These are phyloP conservation scores for Sugiyamaella chiloensis DNA, from an alignment of 805 yeast species.

Conservation along the genomic window DNA sequence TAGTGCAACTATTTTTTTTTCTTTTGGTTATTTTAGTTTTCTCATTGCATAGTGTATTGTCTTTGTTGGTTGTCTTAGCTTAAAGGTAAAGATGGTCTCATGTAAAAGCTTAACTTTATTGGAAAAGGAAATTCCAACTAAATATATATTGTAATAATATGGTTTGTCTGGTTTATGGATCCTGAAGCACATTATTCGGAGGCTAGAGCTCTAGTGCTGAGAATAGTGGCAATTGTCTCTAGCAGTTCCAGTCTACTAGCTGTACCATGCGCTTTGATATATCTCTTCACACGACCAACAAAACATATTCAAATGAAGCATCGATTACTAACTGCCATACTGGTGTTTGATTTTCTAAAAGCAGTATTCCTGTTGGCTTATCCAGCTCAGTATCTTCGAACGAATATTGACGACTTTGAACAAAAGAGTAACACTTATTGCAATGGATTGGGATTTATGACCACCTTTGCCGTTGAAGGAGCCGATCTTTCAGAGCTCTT, in stretches of 20 bases:
- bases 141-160: background rate
- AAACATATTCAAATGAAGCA: slow-evolving; percentile 24
- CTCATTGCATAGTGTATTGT: too few relatives aligned
- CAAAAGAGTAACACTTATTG: slow-evolving; percentile 52
- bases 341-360: slow-evolving; percentile 69
- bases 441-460: slow-evolving; percentile 71
- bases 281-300: slow-evolving; percentile 14
- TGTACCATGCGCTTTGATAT: slow-evolving; percentile 12
- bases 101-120: too few relatives aligned
- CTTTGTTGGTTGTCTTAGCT: too few relatives aligned
- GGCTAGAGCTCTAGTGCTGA: background rate
- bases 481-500: slow-evolving; percentile 77
- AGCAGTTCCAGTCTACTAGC: slow-evolving; percentile 15
- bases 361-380: slow-evolving; percentile 65
- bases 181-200: background rate
- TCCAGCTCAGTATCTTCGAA: slow-evolving; percentile 39
- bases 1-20: too few relatives aligned
- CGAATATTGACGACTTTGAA: slow-evolving; percentile 40
- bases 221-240: slow-evolving; percentile 11
- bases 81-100: too few relatives aligned
- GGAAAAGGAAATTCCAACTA: too few relatives aligned
- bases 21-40: too few relatives aligned
- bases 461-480: slow-evolving; percentile 75
- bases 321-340: slow-evolving; percentile 60
- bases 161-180: background rate